Evolutionary conservation across 352 stramenopile genomes (phyloP).

Genomic region (Phytophthora tentaculata): DNA sequence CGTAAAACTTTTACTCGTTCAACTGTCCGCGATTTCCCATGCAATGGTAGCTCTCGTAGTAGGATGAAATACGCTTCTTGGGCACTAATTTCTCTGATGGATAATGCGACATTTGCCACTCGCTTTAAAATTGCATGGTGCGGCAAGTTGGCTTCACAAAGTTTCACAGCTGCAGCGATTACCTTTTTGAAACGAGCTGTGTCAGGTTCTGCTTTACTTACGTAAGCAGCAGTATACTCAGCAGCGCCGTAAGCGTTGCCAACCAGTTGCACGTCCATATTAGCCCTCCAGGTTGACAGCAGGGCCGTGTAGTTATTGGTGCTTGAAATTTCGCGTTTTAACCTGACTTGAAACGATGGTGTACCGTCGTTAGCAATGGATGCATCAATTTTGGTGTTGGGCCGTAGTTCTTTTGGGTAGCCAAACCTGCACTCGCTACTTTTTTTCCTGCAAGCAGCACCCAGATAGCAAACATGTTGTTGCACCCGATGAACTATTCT

Average conservation of each 20-base stretch:
- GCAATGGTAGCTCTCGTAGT: slow-evolving; percentile 5
- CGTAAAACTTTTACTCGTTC: slow-evolving; percentile 8
- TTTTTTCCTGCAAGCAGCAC: slow-evolving; percentile 18
- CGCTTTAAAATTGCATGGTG: slow-evolving; percentile 11
- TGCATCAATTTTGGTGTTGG: background rate
- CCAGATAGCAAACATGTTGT: slow-evolving; percentile 20
- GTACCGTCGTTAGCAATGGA: slow-evolving; percentile 1
- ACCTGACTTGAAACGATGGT: slow-evolving; percentile 6
- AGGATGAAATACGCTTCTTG: slow-evolving; percentile 6
- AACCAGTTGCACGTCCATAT: slow-evolving; percentile 44
- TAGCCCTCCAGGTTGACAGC: slow-evolving; percentile 23
- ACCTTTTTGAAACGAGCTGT: slow-evolving; percentile 6
- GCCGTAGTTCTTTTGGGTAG: slow-evolving; percentile 11
- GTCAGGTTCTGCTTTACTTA: slow-evolving; percentile 25
- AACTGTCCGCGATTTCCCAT: slow-evolving; percentile 12
- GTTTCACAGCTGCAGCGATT: slow-evolving; percentile 19
- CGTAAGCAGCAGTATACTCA: slow-evolving; percentile 34
- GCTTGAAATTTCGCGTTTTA: slow-evolving; percentile 8
- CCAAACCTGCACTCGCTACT: slow-evolving; percentile 12
- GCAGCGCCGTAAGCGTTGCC: slow-evolving; percentile 35
- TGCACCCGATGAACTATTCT: slow-evolving; percentile 22
- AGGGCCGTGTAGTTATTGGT: slow-evolving; percentile 28
- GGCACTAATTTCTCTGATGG: slow-evolving; percentile 6
- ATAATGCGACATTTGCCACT: slow-evolving; percentile 1
- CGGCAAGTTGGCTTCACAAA: slow-evolving; percentile 3